Percentiles rank a stretch among this genome's conserved stretches.
These are phyloP conservation scores for Chaetomium fimeti DNA, from an alignment of 495 filamentous ascomycete genomes.

Conservation along the genomic window DNA sequence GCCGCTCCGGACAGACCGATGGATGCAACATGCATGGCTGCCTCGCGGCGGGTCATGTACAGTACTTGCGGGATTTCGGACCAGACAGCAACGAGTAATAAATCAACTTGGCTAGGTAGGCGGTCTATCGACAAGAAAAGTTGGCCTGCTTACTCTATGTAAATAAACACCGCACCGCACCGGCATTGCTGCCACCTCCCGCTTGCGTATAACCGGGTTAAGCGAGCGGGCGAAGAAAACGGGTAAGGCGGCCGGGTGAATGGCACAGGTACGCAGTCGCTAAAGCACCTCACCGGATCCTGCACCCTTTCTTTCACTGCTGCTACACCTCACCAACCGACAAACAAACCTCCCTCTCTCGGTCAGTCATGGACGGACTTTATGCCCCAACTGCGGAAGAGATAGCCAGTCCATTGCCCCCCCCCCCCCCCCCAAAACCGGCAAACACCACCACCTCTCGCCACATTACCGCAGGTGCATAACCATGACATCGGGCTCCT, in stretches of 20 bases:
- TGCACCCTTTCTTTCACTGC: background rate
- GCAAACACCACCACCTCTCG: background rate
- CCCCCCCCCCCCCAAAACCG: background rate
- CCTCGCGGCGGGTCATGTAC: background rate
- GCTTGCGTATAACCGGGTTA: slow-evolving; percentile 15
- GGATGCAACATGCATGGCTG: background rate
- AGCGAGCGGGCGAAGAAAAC: slow-evolving; percentile 9
- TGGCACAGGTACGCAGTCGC: background rate
- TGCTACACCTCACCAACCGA: background rate
- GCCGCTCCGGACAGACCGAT: background rate
- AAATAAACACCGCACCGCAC: slow-evolving; percentile 10
- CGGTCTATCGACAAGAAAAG: slow-evolving; percentile 6
- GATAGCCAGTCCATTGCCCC: background rate
- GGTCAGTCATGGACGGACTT: too few relatives aligned
- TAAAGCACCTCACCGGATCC: slow-evolving; percentile 1
- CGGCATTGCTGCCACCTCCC: slow-evolving; percentile 1
- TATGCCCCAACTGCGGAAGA: too few relatives aligned
- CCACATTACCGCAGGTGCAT: slow-evolving; percentile 50
- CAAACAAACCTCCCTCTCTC: background rate
- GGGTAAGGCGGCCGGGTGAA: slow-evolving; percentile 17
- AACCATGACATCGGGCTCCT: slow-evolving; percentile 83
- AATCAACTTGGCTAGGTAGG: background rate
- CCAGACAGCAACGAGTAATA: background rate
- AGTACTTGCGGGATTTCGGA: slow-evolving; percentile 8
- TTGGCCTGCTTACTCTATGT: slow-evolving; percentile 3